Evolutionary conservation across 2,329 filamentous ascomycete species (phyloP).

Genomic region (Phyllosticta citriasiana): DNA sequence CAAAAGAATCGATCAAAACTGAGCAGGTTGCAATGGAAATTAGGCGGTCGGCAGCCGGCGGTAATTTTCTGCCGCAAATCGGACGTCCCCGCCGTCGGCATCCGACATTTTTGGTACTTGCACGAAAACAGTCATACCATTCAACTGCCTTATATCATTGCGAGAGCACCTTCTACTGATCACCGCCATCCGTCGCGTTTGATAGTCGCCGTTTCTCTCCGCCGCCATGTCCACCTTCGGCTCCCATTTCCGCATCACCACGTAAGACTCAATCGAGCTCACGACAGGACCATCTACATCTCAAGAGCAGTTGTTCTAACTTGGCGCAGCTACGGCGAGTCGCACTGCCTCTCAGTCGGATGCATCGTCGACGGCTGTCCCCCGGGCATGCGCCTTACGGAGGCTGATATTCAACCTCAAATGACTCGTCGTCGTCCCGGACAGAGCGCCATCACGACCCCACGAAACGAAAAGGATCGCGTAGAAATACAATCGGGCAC

Average conservation of each 20-base stretch:
- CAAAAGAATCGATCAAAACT: background rate
- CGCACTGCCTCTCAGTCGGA: conserved; percentile 84
- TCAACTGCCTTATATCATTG: background rate
- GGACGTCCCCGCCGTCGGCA: background rate
- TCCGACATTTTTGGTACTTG: background rate
- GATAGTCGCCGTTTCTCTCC: background rate
- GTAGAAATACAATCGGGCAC: conserved; percentile 90
- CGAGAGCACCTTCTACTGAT: background rate
- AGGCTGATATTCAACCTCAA: conserved; percentile 86
- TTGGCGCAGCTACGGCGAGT: conserved; percentile 59
- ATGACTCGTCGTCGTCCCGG: conserved; percentile 84
- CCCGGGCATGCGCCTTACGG: conserved; percentile 74
- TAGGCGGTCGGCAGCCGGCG: background rate
- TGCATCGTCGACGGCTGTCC: conserved; percentile 92
- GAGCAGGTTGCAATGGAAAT: background rate
- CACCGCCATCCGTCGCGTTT: background rate
- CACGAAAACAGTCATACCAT: background rate
- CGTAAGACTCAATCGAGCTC: conserved; percentile 42
- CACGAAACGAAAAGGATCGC: conserved; percentile 81
- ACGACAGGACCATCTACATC: background rate
- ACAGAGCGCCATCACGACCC: conserved; percentile 82
- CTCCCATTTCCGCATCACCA: conserved; percentile 69
- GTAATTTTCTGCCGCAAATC: background rate
- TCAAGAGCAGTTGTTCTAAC: background rate
- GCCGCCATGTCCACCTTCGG: conserved; percentile 75